A percentile compares a stretch with the other conserved stretches of the same genome.
Conservation (phyloP, 495 filamentous ascomycete genomes). For the Podospora pseudopauciseta region DNA sequence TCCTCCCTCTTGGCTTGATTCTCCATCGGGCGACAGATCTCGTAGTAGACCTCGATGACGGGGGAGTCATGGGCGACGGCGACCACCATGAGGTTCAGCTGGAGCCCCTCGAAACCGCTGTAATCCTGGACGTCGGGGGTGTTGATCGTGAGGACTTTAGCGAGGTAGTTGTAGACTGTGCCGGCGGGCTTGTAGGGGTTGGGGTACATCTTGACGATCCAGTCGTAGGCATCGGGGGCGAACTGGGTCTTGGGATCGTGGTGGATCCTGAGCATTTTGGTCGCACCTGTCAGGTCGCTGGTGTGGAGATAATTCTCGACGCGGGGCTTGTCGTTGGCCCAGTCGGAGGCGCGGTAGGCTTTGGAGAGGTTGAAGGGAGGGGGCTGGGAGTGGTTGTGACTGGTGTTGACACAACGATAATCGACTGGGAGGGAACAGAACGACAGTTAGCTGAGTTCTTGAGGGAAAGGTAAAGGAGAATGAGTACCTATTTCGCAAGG, state of each 20-base stretch:
- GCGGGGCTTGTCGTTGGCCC: not conserved
- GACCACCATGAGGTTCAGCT: not conserved
- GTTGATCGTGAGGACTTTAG: not conserved
- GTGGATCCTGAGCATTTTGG: not conserved
- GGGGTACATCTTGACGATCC: not conserved
- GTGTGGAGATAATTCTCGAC: not conserved
- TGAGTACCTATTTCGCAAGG: no score
- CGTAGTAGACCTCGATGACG: not conserved
- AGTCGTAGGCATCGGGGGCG: not conserved
- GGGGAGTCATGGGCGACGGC: not conserved
- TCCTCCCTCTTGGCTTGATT: not conserved
- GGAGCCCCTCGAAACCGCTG: not conserved
- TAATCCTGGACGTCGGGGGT: not conserved
- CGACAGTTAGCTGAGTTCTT: not conserved
- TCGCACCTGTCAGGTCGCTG: not conserved
- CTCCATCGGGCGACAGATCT: not conserved
- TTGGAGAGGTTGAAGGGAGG: not conserved
- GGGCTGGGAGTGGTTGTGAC: not conserved
- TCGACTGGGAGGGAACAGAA: not conserved
- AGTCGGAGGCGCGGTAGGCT: not conserved
- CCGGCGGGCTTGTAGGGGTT: no score
- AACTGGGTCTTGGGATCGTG: not conserved
- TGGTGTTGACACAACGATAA: not conserved
- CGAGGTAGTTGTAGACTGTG: not conserved
- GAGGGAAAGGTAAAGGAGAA: no score